Conservation (phyloP, 805 yeast genomes). For the Saturnispora ahearnii region DNA sequence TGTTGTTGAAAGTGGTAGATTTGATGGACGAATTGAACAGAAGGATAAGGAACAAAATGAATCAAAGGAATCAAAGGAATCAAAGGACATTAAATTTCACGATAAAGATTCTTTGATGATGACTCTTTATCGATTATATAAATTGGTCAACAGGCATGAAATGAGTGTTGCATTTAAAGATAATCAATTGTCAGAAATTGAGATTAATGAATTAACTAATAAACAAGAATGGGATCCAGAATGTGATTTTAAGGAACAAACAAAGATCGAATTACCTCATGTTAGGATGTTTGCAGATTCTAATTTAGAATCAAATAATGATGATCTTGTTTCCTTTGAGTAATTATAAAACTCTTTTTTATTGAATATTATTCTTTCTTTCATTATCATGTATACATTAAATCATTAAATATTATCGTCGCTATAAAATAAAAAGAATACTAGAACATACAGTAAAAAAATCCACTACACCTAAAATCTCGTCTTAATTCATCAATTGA, state of each 20-base stretch:
- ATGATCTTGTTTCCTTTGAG: neutral
- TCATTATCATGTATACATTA: neutral
- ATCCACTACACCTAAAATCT: no score
- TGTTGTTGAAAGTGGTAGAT: constrained; percentile 60
- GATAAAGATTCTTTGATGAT: constrained; percentile 5
- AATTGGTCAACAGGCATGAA: constrained; percentile 17
- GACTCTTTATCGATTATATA: constrained; percentile 7
- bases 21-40: constrained; percentile 27
- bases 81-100: neutral
- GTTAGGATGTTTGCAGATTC: constrained; percentile 8
- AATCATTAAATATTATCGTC: neutral
- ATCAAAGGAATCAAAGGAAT: neutral
- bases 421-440: neutral
- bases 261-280: constrained; percentile 2
- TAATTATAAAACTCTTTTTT: neutral
- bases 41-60: constrained; percentile 5
- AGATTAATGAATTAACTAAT: constrained; percentile 35
- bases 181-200: constrained; percentile 30
- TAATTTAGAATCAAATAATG: neutral
- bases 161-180: constrained; percentile 16
- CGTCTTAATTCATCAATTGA: neutral
- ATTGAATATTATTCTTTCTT: neutral
- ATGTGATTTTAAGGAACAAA: neutral
- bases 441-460: no score
- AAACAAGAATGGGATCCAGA: constrained; percentile 3